Conservation (phyloP, 2,329 filamentous ascomycete species). For the Tolypocladium paradoxum region DNA sequence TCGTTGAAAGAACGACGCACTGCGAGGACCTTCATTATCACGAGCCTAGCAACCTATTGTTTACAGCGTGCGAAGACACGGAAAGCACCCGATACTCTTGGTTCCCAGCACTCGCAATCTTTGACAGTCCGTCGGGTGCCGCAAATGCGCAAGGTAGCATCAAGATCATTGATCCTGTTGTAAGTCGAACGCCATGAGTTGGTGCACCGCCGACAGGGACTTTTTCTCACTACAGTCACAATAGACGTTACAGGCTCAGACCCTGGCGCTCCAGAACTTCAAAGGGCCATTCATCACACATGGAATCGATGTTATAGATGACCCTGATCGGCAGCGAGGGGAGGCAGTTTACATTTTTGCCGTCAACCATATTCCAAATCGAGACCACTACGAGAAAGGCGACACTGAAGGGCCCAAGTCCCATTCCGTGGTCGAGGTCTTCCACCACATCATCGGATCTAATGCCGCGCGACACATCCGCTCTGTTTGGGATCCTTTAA, state of each 20-base stretch:
- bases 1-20: conserved; percentile 39
- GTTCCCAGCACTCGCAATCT: conserved; percentile 38
- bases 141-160: conserved; percentile 30
- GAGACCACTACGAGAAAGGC: conserved; percentile 18
- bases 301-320: conserved; percentile 48
- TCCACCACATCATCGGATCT: conserved; percentile 38
- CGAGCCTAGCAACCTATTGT: conserved; percentile 33
- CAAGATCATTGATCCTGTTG: conserved; percentile 42
- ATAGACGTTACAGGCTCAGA: conserved; percentile 20
- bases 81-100: conserved; percentile 31
- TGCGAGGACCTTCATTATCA: conserved; percentile 54
- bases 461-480: conserved; percentile 33
- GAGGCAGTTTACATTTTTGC: conserved; percentile 47
- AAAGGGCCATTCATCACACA: conserved; percentile 44
- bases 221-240: not conserved
- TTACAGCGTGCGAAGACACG: conserved; percentile 44
- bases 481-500: conserved; percentile 39
- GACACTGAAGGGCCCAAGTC: conserved; percentile 23
- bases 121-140: conserved; percentile 27
- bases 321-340: conserved; percentile 23
- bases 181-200: conserved; percentile 14
- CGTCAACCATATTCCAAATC: conserved; percentile 47
- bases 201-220: conserved; percentile 26
- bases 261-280: conserved; percentile 40
- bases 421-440: conserved; percentile 46